A percentile compares a stretch with the other conserved stretches of the same genome.
phyloP scores from a whole-genome alignment of 192 early-diverging fungal genomes.

The Coemansia sp. region DNA sequence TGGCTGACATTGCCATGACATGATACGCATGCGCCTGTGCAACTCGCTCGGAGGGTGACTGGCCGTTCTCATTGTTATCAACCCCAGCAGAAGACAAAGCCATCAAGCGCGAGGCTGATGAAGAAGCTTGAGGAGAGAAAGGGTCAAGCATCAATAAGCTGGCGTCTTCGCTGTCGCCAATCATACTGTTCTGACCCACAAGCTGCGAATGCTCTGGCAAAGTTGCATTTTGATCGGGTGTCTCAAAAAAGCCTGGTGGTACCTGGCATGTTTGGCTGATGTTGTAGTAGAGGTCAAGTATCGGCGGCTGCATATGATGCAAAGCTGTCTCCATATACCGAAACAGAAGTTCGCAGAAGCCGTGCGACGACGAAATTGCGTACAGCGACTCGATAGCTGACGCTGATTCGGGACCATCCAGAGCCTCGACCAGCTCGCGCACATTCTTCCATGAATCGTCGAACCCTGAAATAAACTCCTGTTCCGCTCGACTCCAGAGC shows the following conservation, averaged over 20 bases:
- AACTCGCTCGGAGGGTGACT: slow-evolving; percentile 29
- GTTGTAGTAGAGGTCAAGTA: slow-evolving; percentile 32
- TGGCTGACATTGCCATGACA: slow-evolving; percentile 9
- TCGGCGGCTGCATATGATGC: slow-evolving; percentile 25
- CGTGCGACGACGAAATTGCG: slow-evolving; percentile 20
- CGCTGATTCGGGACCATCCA: slow-evolving; percentile 8
- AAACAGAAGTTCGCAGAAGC: slow-evolving; percentile 20
- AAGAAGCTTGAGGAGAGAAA: slow-evolving; percentile 20
- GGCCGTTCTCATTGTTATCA: neutral
- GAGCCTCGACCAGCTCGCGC: slow-evolving; percentile 9
- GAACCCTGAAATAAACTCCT: slow-evolving; percentile 13
- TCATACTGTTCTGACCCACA: neutral
- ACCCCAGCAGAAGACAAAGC: neutral
- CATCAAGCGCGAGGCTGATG: neutral
- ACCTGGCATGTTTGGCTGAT: slow-evolving; percentile 32
- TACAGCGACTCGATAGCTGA: slow-evolving; percentile 6
- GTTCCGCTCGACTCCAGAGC: slow-evolving; percentile 21
- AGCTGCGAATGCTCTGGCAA: slow-evolving; percentile 12
- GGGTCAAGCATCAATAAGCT: slow-evolving; percentile 12
- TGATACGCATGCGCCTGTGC: slow-evolving; percentile 21
- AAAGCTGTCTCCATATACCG: slow-evolving; percentile 24
- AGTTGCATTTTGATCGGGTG: slow-evolving; percentile 12
- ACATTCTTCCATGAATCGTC: slow-evolving; percentile 21
- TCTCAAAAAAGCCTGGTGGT: slow-evolving; percentile 40
- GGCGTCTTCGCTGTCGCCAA: neutral